phyloP scores from a whole-genome alignment of 148 eudicot genomes.

The Amaranthus palmeri region DNA sequence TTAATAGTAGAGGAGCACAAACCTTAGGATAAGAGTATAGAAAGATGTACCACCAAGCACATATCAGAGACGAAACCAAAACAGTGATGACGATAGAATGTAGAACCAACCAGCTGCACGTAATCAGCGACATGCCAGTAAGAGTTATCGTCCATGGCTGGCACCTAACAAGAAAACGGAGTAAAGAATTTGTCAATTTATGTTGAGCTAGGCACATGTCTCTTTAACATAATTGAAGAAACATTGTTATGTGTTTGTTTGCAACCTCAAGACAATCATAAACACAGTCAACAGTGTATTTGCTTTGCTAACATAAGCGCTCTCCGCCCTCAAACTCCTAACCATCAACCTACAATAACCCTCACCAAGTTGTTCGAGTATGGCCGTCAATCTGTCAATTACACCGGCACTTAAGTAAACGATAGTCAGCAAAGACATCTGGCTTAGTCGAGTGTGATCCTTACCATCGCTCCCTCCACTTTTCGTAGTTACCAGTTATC shows the following conservation, averaged over 20 bases:
- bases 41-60: conserved; percentile 95
- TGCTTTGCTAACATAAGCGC: neutral
- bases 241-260: neutral
- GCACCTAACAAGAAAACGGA: conserved; percentile 48
- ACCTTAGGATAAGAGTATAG: conserved; percentile 95
- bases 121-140: conserved; percentile 56
- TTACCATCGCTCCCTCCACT: neutral
- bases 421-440: neutral
- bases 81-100: conserved; percentile 53
- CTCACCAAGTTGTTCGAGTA: neutral
- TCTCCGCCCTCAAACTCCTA: neutral
- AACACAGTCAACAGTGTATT: neutral
- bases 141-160: conserved; percentile 93
- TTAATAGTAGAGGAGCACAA: conserved; percentile 4
- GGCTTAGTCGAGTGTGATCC: neutral
- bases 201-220: too few species aligned
- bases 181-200: neutral
- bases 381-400: neutral
- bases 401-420: neutral
- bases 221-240: neutral
- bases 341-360: neutral
- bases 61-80: conserved; percentile 39
- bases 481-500: too few species aligned
- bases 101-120: conserved; percentile 72
- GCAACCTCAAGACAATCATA: neutral